phyloP scores from a whole-genome alignment of 2,329 filamentous ascomycete species.

The Colletotrichum siamense region DNA sequence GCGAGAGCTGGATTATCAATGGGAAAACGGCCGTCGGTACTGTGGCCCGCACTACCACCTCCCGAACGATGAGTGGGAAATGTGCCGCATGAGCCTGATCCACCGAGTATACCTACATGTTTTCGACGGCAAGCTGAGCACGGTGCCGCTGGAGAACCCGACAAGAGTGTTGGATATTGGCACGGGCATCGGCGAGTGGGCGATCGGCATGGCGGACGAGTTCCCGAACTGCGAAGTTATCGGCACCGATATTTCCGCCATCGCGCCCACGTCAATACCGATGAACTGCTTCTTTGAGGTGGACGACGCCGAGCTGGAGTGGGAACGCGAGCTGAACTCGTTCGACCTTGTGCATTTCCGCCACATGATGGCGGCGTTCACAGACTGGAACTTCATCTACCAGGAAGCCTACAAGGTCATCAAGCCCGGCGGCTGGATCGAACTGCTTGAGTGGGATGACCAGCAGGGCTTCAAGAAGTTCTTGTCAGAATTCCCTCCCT shows the following conservation, averaged over 20 bases:
- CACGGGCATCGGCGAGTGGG: slow-evolving; percentile 61
- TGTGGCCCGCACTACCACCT: slow-evolving; percentile 65
- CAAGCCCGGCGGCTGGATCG: slow-evolving; percentile 63
- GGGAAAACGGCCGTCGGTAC: slow-evolving; percentile 68
- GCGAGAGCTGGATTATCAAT: slow-evolving; percentile 58
- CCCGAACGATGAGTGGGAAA: slow-evolving; percentile 71
- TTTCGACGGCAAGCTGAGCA: slow-evolving; percentile 49
- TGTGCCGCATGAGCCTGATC: slow-evolving; percentile 65
- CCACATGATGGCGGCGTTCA: slow-evolving; percentile 60
- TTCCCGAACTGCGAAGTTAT: slow-evolving; percentile 61
- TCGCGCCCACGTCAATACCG: slow-evolving; percentile 61
- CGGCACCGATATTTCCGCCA: slow-evolving; percentile 64
- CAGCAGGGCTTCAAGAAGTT: slow-evolving; percentile 37
- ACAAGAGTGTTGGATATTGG: slow-evolving; percentile 60
- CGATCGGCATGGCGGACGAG: slow-evolving; percentile 57
- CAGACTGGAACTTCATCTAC: slow-evolving; percentile 61
- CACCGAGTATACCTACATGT: slow-evolving; percentile 67
- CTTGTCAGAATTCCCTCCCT: slow-evolving; percentile 45
- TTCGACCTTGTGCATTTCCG: slow-evolving; percentile 65
- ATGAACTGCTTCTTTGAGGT: slow-evolving; percentile 66
- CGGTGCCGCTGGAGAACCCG: slow-evolving; percentile 45
- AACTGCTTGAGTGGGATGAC: slow-evolving; percentile 60
- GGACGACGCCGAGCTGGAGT: slow-evolving; percentile 63
- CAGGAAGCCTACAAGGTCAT: slow-evolving; percentile 56
- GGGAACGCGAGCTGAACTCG: slow-evolving; percentile 56